Evolutionary conservation across 23 red algal genomes (phyloP).

Genomic region (Agarophyton chilense): DNA sequence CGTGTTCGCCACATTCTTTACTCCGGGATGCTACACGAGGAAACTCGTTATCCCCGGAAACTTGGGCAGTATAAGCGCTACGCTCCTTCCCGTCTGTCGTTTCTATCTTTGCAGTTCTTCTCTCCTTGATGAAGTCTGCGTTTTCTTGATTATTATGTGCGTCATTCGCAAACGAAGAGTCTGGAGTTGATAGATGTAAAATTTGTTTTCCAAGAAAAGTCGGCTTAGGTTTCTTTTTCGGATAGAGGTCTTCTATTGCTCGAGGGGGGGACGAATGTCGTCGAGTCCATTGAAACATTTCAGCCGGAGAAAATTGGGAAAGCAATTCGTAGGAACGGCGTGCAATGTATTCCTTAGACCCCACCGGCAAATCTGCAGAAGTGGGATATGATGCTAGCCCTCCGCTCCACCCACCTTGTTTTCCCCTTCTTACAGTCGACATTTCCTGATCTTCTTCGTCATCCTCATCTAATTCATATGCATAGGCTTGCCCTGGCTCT

Average conservation of each 20-base stretch:
- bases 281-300: constrained; percentile 74
- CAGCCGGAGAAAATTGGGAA: constrained; percentile 11
- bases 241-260: constrained; percentile 49
- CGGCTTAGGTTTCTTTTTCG: constrained; percentile 10
- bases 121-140: not conserved
- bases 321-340: constrained; percentile 64
- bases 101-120: not conserved
- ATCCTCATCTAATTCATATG: constrained; percentile 67
- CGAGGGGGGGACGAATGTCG: constrained; percentile 25
- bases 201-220: not conserved
- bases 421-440: constrained; percentile 49
- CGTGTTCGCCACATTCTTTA: not conserved
- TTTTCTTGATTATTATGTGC: not conserved
- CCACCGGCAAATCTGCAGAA: constrained; percentile 32
- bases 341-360: constrained; percentile 68
- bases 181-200: not conserved
- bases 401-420: constrained; percentile 63
- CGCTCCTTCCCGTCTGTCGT: not conserved
- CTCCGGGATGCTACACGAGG: not conserved
- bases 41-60: not conserved
- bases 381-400: constrained; percentile 49
- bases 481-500: constrained; percentile 74
- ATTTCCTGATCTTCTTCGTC: constrained; percentile 74
- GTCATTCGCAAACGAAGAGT: not conserved
- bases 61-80: not conserved